A percentile compares a stretch with the other conserved stretches of the same genome.
These are phyloP conservation scores for Corylus americana DNA, from an alignment of 306 rosid species.

Conservation along the genomic window DNA sequence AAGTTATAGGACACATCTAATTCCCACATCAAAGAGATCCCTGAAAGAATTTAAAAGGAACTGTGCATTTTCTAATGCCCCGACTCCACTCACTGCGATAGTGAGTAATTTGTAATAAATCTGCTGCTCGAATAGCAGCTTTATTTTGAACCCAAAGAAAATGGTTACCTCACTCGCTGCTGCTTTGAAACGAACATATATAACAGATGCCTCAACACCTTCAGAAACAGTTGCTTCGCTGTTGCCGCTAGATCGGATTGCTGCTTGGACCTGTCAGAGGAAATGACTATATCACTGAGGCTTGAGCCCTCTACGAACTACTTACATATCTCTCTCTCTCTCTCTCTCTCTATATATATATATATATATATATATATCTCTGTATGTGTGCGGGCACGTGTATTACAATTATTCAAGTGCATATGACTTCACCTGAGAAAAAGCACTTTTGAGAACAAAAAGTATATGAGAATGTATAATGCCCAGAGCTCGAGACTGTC, in stretches of 20 bases:
- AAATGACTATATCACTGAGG: constrained; percentile 23
- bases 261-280: constrained; percentile 80
- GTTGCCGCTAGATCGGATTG: constrained; percentile 73
- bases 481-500: constrained; percentile 94
- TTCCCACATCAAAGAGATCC: constrained; percentile 6
- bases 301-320: neutral
- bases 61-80: neutral
- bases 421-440: constrained; percentile 78
- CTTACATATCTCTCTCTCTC: neutral
- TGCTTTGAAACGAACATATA: constrained; percentile 97
- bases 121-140: constrained; percentile 20
- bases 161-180: constrained; percentile 88
- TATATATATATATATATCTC: neutral
- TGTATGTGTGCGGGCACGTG: neutral
- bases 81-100: neutral
- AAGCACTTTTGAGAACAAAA: constrained; percentile 84
- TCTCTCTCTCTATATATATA: too few relatives aligned
- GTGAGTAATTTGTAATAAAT: constrained; percentile 7
- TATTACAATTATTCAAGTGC: constrained; percentile 27
- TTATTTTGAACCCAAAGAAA: constrained; percentile 15
- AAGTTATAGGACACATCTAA: constrained; percentile 4
- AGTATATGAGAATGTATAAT: constrained; percentile 90
- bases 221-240: constrained; percentile 78
- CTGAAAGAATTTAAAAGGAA: constrained; percentile 19
- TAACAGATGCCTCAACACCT: constrained; percentile 97